Evolutionary conservation across 2,329 filamentous ascomycete genomes (phyloP).

Genomic region (Fusarium sp.): DNA sequence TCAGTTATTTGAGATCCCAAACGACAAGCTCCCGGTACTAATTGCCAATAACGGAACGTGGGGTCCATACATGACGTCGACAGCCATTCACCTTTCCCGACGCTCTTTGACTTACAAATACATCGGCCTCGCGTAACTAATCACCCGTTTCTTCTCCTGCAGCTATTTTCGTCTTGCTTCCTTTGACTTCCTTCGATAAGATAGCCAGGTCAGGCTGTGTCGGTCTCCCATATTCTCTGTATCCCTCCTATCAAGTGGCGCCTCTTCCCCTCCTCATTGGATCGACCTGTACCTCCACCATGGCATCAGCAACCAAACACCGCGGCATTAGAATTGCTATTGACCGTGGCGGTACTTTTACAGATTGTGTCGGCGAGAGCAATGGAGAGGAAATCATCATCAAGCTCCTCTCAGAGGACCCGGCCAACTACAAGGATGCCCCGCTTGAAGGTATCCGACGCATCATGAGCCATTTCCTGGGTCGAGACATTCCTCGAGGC

Average conservation of each 20-base stretch:
- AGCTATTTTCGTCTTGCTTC: background rate
- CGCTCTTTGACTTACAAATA: conserved; percentile 11
- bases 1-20: background rate
- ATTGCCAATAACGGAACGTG: conserved; percentile 35
- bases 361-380: conserved; percentile 89
- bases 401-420: conserved; percentile 91
- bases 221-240: background rate
- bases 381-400: conserved; percentile 82
- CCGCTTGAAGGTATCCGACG: conserved; percentile 91
- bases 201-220: background rate
- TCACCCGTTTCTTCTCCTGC: background rate
- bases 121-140: conserved; percentile 2
- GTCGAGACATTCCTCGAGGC: conserved; percentile 80
- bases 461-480: conserved; percentile 81
- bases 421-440: conserved; percentile 89
- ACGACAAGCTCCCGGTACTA: conserved; percentile 3
- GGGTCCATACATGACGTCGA: conserved; percentile 33
- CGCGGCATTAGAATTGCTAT: conserved; percentile 81
- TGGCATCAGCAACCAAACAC: conserved; percentile 50
- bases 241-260: background rate
- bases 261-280: conserved; percentile 22
- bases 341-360: conserved; percentile 88
- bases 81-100: background rate
- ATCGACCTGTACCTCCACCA: conserved; percentile 33
- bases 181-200: background rate